A percentile compares a stretch with the other conserved stretches of the same genome.
phyloP scores from a whole-genome alignment of 23 red algal genomes.

The Pyropia haitanensis region DNA sequence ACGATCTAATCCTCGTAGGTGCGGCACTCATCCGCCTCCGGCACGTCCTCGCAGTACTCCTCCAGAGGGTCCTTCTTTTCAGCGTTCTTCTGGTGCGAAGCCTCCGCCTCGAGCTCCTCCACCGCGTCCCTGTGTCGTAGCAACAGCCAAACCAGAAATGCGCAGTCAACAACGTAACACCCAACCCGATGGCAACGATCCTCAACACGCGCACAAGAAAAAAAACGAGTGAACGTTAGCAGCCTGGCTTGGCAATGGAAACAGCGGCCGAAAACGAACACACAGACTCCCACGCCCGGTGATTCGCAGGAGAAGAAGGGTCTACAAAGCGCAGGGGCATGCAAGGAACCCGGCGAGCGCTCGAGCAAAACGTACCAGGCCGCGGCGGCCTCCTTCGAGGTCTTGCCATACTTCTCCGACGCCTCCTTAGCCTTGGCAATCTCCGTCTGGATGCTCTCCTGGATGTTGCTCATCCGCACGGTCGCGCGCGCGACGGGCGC shows the following conservation, averaged over 20 bases:
- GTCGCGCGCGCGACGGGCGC: slow-evolving; percentile 3
- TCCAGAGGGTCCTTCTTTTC: slow-evolving; percentile 80
- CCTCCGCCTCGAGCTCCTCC: slow-evolving; percentile 97
- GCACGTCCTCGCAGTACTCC: slow-evolving; percentile 86
- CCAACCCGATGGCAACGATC: too few species aligned
- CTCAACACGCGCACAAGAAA: too few species aligned
- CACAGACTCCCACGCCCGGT: too few species aligned
- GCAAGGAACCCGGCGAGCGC: not conserved
- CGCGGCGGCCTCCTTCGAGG: slow-evolving; percentile 75
- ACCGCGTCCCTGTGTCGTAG: slow-evolving; percentile 62
- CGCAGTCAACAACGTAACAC: too few species aligned
- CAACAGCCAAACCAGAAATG: not conserved
- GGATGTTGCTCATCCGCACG: slow-evolving; percentile 63
- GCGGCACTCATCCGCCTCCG: slow-evolving; percentile 98
- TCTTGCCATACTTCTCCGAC: slow-evolving; percentile 64
- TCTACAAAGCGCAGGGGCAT: not conserved
- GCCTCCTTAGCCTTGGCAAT: slow-evolving; percentile 79
- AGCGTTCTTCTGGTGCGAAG: slow-evolving; percentile 62
- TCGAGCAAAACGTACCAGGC: slow-evolving; percentile 31
- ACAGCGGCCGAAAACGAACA: too few species aligned
- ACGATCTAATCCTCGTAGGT: slow-evolving; percentile 71
- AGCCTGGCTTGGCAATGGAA: not conserved
- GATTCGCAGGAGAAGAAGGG: too few species aligned
- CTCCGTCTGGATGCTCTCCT: slow-evolving; percentile 62
- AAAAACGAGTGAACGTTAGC: too few species aligned